Evolutionary conservation across 1,139 yeast species (phyloP), one percentile per base, ranked within the genome.

Genomic region (Scheffersomyces insectosa): DNA sequence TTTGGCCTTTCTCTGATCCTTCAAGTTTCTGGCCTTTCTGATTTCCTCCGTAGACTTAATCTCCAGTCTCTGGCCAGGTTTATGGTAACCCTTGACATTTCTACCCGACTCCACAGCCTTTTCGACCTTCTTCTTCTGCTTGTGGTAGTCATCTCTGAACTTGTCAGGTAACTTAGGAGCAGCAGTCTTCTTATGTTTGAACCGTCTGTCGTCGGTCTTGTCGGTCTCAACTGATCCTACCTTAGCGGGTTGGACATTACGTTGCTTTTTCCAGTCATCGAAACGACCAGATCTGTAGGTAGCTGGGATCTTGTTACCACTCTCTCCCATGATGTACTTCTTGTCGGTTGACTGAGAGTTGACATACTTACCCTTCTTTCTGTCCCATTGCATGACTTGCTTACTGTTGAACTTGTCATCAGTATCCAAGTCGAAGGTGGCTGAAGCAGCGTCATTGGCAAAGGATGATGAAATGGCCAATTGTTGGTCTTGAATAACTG

Each of bases 301-400:
- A 1, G 99, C 99, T 4, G 99, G 97, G 44, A 95, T 83, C 63
- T 81, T 82, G 57, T 88, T 91, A 7, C 99, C 99, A 63, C 89
- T 85, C 63, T 95, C 99, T 51, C 98, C 96, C 51, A 90, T 85
- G 56, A 95, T 93, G 64, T 77, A 93, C 68, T 88, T 91, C 63
- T 85, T 82, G 58, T 88, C 93, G 23, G 86, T 79, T 45, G 95
- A 88, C 55, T 81, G 83, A 14, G 88, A 76, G 60, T 90, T 89
- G 60, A 91, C 79, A 64, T 88, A 93, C 54, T 90, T 90, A 55
- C 96, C 95, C 65, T 88, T 86, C 79, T 90, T 90, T 66, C 82
- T 87, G 69, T 93, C 98, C 99, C 99, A 95, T 62, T 81, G 79
- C 79, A 85, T 85, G 38, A 86, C 82, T 52, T 88, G 93, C 47